Conservation (phyloP, 2,329 filamentous ascomycete species). For the Helicocarpus griseus region DNA sequence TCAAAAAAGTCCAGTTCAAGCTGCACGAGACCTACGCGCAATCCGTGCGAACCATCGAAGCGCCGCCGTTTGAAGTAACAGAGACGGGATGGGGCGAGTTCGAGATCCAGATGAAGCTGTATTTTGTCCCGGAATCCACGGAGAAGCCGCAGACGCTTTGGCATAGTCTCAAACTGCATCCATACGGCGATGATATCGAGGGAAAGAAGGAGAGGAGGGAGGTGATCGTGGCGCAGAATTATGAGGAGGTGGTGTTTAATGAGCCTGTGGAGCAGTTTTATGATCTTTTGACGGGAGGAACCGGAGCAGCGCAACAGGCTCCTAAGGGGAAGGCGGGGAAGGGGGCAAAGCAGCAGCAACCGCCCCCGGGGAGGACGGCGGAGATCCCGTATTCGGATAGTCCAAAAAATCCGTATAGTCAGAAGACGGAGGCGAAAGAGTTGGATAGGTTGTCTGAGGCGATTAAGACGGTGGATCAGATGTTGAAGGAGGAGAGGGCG, state of each 20-base stretch:
- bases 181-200: slow-evolving; percentile 71
- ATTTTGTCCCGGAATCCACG: slow-evolving; percentile 75
- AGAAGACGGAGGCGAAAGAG: slow-evolving; percentile 60
- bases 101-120: slow-evolving; percentile 88
- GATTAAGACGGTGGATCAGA: slow-evolving; percentile 47
- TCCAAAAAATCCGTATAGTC: slow-evolving; percentile 62
- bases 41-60: slow-evolving; percentile 74
- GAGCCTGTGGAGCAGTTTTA: slow-evolving; percentile 91
- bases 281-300: slow-evolving; percentile 69
- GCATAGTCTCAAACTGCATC: slow-evolving; percentile 83
- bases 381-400: slow-evolving; percentile 61
- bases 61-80: slow-evolving; percentile 69
- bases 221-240: slow-evolving; percentile 66
- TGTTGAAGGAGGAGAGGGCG: slow-evolving; percentile 56
- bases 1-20: slow-evolving; percentile 96
- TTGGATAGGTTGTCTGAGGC: slow-evolving; percentile 54
- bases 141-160: slow-evolving; percentile 96
- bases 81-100: slow-evolving; percentile 99
- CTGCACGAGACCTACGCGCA: slow-evolving; percentile 95
- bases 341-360: slow-evolving; percentile 31
- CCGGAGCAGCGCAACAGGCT: slow-evolving; percentile 33
- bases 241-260: slow-evolving; percentile 95
- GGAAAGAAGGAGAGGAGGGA: slow-evolving; percentile 55
- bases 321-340: slow-evolving; percentile 51
- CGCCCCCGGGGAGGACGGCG: slow-evolving; percentile 53